Conservation (phyloP, 495 filamentous ascomycete genomes). For the Lasiosphaeris hirsuta region DNA sequence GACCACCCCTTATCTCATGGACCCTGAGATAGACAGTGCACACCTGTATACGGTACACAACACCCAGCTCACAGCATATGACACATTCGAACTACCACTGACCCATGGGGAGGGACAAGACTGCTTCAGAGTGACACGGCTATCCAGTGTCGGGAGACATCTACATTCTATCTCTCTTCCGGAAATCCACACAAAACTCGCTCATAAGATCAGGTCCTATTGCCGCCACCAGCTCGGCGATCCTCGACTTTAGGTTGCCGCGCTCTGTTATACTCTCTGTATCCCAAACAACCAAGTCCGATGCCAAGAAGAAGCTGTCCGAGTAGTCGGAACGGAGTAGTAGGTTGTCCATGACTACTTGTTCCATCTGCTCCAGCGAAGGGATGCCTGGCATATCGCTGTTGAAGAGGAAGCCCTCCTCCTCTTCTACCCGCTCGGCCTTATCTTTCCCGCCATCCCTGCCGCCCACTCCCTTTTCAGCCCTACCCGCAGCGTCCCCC, state of each 20-base stretch:
- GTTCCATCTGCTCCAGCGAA: constrained; percentile 57
- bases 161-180: neutral
- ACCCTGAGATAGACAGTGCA: too few relatives aligned
- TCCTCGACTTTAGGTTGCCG: constrained; percentile 57
- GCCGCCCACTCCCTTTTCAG: neutral
- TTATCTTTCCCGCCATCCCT: constrained; percentile 17
- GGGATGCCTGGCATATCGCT: constrained; percentile 76
- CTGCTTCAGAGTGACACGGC: too few relatives aligned
- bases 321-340: constrained; percentile 32
- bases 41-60: too few relatives aligned
- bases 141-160: neutral
- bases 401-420: constrained; percentile 58
- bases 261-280: constrained; percentile 50
- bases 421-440: constrained; percentile 37
- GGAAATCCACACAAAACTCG: constrained; percentile 47
- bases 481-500: too few relatives aligned
- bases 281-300: constrained; percentile 66
- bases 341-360: constrained; percentile 59
- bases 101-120: too few relatives aligned
- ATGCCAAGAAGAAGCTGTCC: constrained; percentile 33
- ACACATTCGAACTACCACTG: too few relatives aligned
- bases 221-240: constrained; percentile 74
- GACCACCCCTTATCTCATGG: too few relatives aligned
- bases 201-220: constrained; percentile 66
- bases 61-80: too few relatives aligned